Evolutionary conservation across 352 stramenopile genomes (phyloP), one percentile per base, ranked within the genome.

Genomic region (Pythium diclinum): DNA sequence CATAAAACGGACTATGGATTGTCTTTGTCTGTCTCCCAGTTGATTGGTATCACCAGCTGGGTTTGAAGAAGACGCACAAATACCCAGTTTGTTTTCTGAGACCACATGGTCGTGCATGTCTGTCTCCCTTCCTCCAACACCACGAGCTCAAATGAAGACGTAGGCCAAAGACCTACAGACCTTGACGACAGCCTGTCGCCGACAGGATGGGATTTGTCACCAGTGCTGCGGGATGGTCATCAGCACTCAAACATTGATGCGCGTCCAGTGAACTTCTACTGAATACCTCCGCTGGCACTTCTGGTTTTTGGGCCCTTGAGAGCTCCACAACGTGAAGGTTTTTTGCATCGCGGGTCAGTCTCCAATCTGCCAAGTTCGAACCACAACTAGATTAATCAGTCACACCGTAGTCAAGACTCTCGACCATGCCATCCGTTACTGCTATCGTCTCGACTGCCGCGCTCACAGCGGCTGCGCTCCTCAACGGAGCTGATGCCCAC

Each of bases 401-500:
- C 40, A 23, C 40, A 7, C 16, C 9, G 4, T 14, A 47, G 17
- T 23, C 9, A 5, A 47, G 40, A 13, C 33, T 38, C 25, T 42
- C 11, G 9, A 36, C 36, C 9, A 42, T 42, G 36, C 36, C 36
- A 17, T 42, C 36, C 36, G 36, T 42, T 17, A 42, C 36, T 42
- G 36, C 36, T 17, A 42, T 42, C 36, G 36, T 42, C 36, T 42
- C 36, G 36, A 42, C 36, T 42, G 36, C 36, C 16, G 36, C 36
- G 36, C 8, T 42, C 11, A 17, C 36, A 3, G 36, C 36, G 9
- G 36, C 36, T 42, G 36, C 36, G 8, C 36, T 42, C 9, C 36
- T 42, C 9, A 42, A 13, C 36, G 36, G 36, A 42, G 54, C 54
- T 5, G 54, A 60, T 34, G 69, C 63, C 19, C 69, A 75, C 42